Base-by-base conservation (phyloP, 2,329 filamentous ascomycete species). In the Arthrobotrys pseudoclavata region DNA sequence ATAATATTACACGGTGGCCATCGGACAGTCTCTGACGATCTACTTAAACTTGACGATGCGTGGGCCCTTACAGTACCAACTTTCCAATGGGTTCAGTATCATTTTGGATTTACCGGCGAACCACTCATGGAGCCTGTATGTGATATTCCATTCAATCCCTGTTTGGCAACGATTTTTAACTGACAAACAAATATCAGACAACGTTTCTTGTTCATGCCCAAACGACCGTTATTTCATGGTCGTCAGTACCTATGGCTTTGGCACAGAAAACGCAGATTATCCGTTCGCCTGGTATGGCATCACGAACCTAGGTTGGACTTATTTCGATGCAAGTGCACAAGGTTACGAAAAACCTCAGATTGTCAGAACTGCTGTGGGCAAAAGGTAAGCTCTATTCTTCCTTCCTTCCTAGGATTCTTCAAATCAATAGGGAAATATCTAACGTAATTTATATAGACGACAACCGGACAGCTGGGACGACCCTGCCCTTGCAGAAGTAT, bases 51-150 rank as follows among this genome's bases (percentile, higher is more conserved):
- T 0, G 70, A 76, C 18, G 70, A 76, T 42, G 24, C 69, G 1
- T 76, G 70, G 70, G 70, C 70, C 4, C 70, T 76, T 10, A 76
- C 70, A 5, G 42, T 76, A 5, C 70, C 70, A 10, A 68, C 70
- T 4, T 69, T 76, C 22, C 70, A 76, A 29, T 76, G 70, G 70
- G 34, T 76, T 22, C 63, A 76, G 24, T 76, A 76, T 26, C 69
- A 76, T 42, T 68, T 62, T 18, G 63, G 64, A 29, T 34, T 57
- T 18, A 69, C 63, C 10, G 70, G 70, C 4, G 63, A 12, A 53
- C 53, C 10, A 53, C 29, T 4, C 45, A 74, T 48, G 69, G 69
- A 15, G 50, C 50, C 2, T 74, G 69, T 74, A 52, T 24, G 69
- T 57, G 34, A 18, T 10, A 29, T 4, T 13, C 9, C 10, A 57